A percentile compares a stretch with the other conserved stretches of the same genome.
Evolutionary conservation across 2,329 filamentous ascomycete genomes (phyloP).

Genomic region (Monosporascus sp.): DNA sequence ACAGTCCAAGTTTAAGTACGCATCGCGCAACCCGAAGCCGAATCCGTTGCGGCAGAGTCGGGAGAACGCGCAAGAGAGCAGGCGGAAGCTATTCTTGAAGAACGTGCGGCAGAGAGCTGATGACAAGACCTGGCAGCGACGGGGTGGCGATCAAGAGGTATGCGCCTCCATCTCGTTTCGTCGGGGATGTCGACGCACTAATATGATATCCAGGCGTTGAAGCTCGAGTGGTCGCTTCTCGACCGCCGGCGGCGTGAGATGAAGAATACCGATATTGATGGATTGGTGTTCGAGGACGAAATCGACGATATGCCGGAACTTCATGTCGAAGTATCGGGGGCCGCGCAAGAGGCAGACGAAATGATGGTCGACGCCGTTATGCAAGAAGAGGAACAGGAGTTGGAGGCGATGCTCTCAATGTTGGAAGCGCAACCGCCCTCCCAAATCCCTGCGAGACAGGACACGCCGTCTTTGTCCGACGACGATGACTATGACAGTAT

Average conservation of each 20-base stretch:
- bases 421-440: conserved; percentile 28
- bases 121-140: conserved; percentile 53
- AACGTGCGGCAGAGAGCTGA: conserved; percentile 58
- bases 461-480: conserved; percentile 39
- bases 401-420: conserved; percentile 51
- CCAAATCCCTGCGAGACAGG: conserved; percentile 19
- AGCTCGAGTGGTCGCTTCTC: conserved; percentile 37
- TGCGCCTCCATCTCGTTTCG: conserved; percentile 2
- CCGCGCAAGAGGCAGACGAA: conserved; percentile 34
- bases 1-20: conserved; percentile 36
- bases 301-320: conserved; percentile 44
- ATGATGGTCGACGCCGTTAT: conserved; percentile 49
- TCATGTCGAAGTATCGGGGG: conserved; percentile 15
- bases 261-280: conserved; percentile 33
- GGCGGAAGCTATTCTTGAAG: conserved; percentile 64
- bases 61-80: conserved; percentile 57
- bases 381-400: conserved; percentile 48
- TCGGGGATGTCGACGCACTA: not conserved
- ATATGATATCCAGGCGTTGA: conserved; percentile 27
- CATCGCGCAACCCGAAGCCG: conserved; percentile 50
- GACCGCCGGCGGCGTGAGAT: conserved; percentile 33
- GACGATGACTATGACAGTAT: conserved; percentile 58
- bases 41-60: conserved; percentile 59
- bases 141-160: conserved; percentile 60
- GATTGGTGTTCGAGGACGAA: conserved; percentile 43